phyloP scores from a whole-genome alignment of 257 asterid species.

The Solanum paucissectum region DNA sequence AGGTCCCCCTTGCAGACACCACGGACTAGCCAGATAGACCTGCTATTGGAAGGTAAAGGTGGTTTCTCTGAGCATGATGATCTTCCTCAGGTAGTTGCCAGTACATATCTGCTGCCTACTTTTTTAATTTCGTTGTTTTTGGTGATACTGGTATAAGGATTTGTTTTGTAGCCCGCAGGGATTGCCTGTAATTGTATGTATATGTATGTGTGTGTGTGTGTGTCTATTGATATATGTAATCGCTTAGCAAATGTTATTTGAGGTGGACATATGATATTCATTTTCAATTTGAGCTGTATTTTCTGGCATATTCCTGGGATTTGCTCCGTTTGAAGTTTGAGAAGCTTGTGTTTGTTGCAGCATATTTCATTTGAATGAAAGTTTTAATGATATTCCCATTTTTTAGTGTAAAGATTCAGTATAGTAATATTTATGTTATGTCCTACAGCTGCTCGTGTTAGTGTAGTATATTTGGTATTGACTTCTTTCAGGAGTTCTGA shows the following conservation, averaged over 20 bases:
- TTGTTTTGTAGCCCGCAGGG: background rate
- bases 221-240: background rate
- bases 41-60: conserved; percentile 80
- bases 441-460: background rate
- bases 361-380: background rate
- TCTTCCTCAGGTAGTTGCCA: conserved; percentile 70
- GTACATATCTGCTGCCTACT: background rate
- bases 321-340: background rate
- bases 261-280: background rate
- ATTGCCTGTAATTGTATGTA: background rate
- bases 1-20: conserved; percentile 94
- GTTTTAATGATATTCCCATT: background rate
- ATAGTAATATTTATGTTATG: background rate
- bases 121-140: background rate
- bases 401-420: background rate
- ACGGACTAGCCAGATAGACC: conserved; percentile 67
- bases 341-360: background rate
- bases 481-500: background rate
- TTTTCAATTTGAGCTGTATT: background rate
- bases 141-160: background rate
- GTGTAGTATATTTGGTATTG: background rate
- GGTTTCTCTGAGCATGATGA: conserved; percentile 91
- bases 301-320: background rate
- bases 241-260: background rate
- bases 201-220: background rate